phyloP scores from a whole-genome alignment of 768 basidiomycete genomes.

The Epithele typhae region DNA sequence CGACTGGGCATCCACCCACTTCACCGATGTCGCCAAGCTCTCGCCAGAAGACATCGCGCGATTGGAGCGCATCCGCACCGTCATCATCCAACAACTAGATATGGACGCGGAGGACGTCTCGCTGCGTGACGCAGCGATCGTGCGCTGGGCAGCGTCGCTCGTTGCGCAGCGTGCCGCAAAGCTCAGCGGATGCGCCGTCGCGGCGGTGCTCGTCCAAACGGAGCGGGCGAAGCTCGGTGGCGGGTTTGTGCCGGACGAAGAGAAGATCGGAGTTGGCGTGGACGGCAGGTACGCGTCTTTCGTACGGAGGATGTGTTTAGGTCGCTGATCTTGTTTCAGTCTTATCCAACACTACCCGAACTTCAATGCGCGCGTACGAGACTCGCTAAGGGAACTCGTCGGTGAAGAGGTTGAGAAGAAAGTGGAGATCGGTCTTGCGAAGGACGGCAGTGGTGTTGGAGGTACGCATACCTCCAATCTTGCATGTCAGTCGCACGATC shows the following conservation, averaged over 20 bases:
- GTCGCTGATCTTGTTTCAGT: conserved; percentile 34
- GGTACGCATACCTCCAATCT: conserved; percentile 50
- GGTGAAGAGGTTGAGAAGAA: conserved; percentile 77
- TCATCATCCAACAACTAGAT: conserved; percentile 59
- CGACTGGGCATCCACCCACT: conserved; percentile 11
- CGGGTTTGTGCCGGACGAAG: conserved; percentile 19
- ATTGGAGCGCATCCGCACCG: conserved; percentile 51
- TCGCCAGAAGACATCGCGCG: conserved; percentile 24
- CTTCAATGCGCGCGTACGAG: conserved; percentile 72
- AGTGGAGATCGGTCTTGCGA: conserved; percentile 87
- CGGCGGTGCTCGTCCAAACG: conserved; percentile 82
- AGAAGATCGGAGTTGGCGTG: conserved; percentile 76
- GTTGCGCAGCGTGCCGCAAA: conserved; percentile 81
- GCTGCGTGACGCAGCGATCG: conserved; percentile 53
- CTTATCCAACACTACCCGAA: conserved; percentile 90
- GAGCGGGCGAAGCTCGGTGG: conserved; percentile 53
- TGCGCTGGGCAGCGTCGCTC: conserved; percentile 73
- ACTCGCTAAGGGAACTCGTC: conserved; percentile 69
- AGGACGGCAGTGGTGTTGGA: conserved; percentile 96
- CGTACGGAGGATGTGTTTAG: background rate
- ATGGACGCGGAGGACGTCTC: conserved; percentile 50
- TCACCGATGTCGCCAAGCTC: conserved; percentile 22
- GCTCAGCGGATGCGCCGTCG: conserved; percentile 84
- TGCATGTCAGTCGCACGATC: conserved; percentile 3
- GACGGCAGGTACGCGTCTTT: conserved; percentile 72